Conservation (phyloP, 208 protist species). For the Leishmania tarentolae region DNA sequence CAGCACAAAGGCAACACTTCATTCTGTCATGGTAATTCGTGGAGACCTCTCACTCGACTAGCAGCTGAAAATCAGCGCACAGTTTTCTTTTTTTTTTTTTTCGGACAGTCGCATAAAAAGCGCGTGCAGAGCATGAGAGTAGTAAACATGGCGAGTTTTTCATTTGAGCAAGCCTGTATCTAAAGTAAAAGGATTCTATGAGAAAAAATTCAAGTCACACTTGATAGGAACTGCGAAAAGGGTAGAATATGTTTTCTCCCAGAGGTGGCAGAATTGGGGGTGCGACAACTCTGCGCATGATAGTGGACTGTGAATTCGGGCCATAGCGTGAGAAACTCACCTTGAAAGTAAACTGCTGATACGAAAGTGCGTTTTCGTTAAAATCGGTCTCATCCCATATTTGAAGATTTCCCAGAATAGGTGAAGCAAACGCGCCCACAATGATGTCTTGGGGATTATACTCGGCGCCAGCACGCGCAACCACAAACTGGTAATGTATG, state of each 20-base stretch:
- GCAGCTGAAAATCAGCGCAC: not conserved
- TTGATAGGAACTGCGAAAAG: constrained; percentile 48
- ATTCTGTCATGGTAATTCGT: not conserved
- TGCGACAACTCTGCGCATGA: constrained; percentile 49
- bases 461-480: constrained; percentile 64
- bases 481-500: constrained; percentile 68
- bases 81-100: not conserved
- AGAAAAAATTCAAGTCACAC: constrained; percentile 7
- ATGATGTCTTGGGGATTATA: constrained; percentile 84
- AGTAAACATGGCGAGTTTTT: not conserved
- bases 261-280: constrained; percentile 67
- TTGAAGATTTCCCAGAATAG: constrained; percentile 48
- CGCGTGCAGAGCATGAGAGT: not conserved
- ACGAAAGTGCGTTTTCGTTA: constrained; percentile 31
- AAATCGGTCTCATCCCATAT: constrained; percentile 65
- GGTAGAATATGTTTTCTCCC: constrained; percentile 78
- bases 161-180: not conserved
- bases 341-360: constrained; percentile 45
- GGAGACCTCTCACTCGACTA: too few relatives aligned
- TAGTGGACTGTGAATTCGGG: constrained; percentile 45
- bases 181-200: not conserved
- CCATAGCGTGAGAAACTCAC: constrained; percentile 58
- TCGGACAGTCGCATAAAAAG: not conserved
- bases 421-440: constrained; percentile 64
- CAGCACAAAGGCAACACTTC: not conserved